Conservation (phyloP, 768 basidiomycete genomes). For the Mycena filopes region DNA sequence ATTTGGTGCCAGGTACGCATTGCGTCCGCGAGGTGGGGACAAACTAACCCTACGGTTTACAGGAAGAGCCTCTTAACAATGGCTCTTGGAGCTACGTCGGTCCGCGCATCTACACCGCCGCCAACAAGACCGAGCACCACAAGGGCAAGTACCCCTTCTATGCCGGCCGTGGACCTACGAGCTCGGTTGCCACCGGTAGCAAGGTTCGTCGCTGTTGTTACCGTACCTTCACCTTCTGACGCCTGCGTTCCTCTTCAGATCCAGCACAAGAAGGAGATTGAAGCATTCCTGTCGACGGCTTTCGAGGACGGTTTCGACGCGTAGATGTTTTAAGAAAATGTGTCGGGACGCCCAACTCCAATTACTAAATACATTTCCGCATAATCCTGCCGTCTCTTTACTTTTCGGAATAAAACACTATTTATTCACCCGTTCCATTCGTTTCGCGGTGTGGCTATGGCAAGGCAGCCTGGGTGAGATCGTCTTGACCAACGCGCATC, state of each 20-base stretch:
- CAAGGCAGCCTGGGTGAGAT: too few species aligned
- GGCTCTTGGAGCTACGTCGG: slow-evolving; percentile 98
- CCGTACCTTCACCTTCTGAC: slow-evolving; percentile 20
- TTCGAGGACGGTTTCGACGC: slow-evolving; percentile 53
- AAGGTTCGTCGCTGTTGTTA: slow-evolving; percentile 63
- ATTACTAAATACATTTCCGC: slow-evolving; percentile 11
- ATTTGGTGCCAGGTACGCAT: slow-evolving; percentile 88
- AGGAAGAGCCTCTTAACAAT: slow-evolving; percentile 97
- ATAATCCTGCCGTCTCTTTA: slow-evolving; percentile 7
- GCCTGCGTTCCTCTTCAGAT: slow-evolving; percentile 49
- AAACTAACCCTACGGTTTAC: slow-evolving; percentile 27
- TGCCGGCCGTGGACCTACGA: slow-evolving; percentile 92
- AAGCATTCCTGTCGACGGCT: slow-evolving; percentile 72
- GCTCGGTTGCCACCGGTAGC: slow-evolving; percentile 92
- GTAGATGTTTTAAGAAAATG: slow-evolving; percentile 11
- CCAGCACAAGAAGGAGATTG: slow-evolving; percentile 93
- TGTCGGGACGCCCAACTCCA: slow-evolving; percentile 34
- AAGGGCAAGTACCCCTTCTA: slow-evolving; percentile 90
- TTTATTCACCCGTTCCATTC: slow-evolving; percentile 19
- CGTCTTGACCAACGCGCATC: too few species aligned
- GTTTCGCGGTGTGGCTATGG: too few species aligned
- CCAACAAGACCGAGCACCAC: slow-evolving; percentile 90
- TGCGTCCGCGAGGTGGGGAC: background rate
- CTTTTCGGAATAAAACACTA: slow-evolving; percentile 18
- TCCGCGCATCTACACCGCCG: slow-evolving; percentile 93